A percentile compares a stretch with the other conserved stretches of the same genome.
These are phyloP conservation scores for Musa balbisiana DNA, from an alignment of 202 grass and related monocot genomes.

Conservation along the genomic window DNA sequence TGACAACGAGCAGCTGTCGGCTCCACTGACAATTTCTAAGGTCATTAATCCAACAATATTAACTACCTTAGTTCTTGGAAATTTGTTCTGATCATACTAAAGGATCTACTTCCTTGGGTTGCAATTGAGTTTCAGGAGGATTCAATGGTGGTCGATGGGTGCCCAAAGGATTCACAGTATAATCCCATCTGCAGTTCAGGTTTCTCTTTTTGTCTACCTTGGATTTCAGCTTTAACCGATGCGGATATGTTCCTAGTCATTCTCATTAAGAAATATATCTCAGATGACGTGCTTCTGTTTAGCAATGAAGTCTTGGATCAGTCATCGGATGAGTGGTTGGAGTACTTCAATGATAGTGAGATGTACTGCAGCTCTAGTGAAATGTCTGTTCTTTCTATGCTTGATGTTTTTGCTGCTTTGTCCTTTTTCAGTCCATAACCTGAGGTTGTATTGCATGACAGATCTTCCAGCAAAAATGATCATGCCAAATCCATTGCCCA, in stretches of 20 bases:
- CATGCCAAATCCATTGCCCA: conserved; percentile 24
- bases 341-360: conserved; percentile 32
- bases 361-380: conserved; percentile 42
- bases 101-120: background rate
- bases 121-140: background rate
- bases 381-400: background rate
- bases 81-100: background rate
- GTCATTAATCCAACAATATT: conserved; percentile 9
- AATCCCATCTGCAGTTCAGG: background rate
- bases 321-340: conserved; percentile 35
- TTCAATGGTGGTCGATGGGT: background rate
- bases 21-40: conserved; percentile 17
- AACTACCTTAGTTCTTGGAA: background rate
- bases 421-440: conserved; percentile 10
- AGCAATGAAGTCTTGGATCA: conserved; percentile 30
- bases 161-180: background rate
- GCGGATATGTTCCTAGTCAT: background rate
- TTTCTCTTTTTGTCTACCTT: background rate
- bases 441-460: conserved; percentile 27
- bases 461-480: conserved; percentile 30
- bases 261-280: conserved; percentile 17
- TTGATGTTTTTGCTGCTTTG: conserved; percentile 21
- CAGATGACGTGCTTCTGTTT: conserved; percentile 37
- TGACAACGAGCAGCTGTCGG: conserved; percentile 17
- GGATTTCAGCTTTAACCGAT: background rate